These are phyloP conservation scores for Saccharomycopsis crataegensis DNA, from an alignment of 1,139 yeast genomes.

Conservation along the genomic window DNA sequence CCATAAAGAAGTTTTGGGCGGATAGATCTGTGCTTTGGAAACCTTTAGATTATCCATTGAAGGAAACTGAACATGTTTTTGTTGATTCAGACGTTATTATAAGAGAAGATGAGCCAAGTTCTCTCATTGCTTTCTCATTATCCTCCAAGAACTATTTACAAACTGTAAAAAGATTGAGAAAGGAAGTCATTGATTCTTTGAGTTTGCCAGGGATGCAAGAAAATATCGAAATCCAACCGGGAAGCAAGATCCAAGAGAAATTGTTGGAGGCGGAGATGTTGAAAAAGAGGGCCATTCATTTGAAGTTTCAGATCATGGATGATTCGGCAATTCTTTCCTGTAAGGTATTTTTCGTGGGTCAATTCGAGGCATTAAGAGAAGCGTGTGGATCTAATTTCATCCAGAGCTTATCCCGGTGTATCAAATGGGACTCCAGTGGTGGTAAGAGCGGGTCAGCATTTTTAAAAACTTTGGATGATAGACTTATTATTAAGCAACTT, in stretches of 20 bases:
- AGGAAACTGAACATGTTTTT: conserved; percentile 79
- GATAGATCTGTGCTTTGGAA: conserved; percentile 95
- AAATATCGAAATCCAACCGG: conserved; percentile 18
- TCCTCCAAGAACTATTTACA: conserved; percentile 76
- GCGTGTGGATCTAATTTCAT: conserved; percentile 75
- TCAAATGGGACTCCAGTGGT: conserved; percentile 93
- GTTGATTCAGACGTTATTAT: conserved; percentile 92
- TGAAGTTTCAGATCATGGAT: conserved; percentile 86
- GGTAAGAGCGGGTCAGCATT: conserved; percentile 96
- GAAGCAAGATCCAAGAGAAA: conserved; percentile 18
- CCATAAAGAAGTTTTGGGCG: conserved; percentile 92
- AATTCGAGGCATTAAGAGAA: conserved; percentile 86
- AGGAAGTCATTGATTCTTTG: conserved; percentile 5
- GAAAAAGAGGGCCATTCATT: conserved; percentile 79
- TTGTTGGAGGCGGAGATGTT: conserved; percentile 62
- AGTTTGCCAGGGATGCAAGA: conserved; percentile 17
- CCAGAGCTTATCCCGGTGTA: conserved; percentile 86
- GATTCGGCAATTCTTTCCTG: conserved; percentile 80
- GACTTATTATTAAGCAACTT: conserved; percentile 84
- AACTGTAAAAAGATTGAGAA: conserved; percentile 37
- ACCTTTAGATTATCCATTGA: conserved; percentile 78
- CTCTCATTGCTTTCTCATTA: conserved; percentile 86
- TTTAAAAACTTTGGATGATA: conserved; percentile 81
- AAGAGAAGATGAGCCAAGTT: conserved; percentile 95
- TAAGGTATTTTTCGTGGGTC: conserved; percentile 91